Percentiles rank a stretch among this genome's conserved stretches.
These are phyloP conservation scores for Alisma plantagoaquatica DNA, from an alignment of 106 monocot genomes.

Conservation along the genomic window DNA sequence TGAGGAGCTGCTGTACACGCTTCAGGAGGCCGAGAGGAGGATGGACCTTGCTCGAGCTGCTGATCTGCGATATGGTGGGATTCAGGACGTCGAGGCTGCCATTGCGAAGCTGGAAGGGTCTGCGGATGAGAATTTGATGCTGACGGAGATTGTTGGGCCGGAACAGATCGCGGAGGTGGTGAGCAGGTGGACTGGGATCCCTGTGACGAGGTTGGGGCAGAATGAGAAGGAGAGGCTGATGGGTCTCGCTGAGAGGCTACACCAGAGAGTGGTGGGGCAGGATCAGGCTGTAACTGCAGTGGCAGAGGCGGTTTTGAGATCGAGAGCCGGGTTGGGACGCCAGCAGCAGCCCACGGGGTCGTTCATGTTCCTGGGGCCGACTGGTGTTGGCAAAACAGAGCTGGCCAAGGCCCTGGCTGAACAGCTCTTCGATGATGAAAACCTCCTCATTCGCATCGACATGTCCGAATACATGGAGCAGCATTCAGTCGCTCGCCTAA, in stretches of 20 bases:
- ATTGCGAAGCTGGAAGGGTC: slow-evolving; percentile 67
- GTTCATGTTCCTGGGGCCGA: slow-evolving; percentile 82
- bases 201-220: slow-evolving; percentile 86
- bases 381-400: slow-evolving; percentile 93
- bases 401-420: slow-evolving; percentile 94
- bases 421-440: slow-evolving; percentile 84
- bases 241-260: slow-evolving; percentile 61
- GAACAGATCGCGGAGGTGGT: slow-evolving; percentile 98
- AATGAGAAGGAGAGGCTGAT: slow-evolving; percentile 89
- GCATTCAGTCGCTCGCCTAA: slow-evolving; percentile 75
- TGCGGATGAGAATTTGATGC: slow-evolving; percentile 64
- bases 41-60: slow-evolving; percentile 65
- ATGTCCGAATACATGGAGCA: slow-evolving; percentile 99
- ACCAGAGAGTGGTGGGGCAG: slow-evolving; percentile 83
- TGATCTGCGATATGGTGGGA: slow-evolving; percentile 63
- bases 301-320: slow-evolving; percentile 84
- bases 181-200: slow-evolving; percentile 86
- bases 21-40: slow-evolving; percentile 55
- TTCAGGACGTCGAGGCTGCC: slow-evolving; percentile 74
- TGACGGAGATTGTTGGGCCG: slow-evolving; percentile 79
- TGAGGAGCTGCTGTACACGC: slow-evolving; percentile 34
- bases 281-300: slow-evolving; percentile 75
- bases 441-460: slow-evolving; percentile 66
- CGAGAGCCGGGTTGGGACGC: slow-evolving; percentile 72
- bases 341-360: slow-evolving; percentile 94